Percentiles rank a stretch among this genome's conserved stretches.
phyloP scores from a whole-genome alignment of 371 early-diverging fungal genomes.

The Synchytrium microbalum region DNA sequence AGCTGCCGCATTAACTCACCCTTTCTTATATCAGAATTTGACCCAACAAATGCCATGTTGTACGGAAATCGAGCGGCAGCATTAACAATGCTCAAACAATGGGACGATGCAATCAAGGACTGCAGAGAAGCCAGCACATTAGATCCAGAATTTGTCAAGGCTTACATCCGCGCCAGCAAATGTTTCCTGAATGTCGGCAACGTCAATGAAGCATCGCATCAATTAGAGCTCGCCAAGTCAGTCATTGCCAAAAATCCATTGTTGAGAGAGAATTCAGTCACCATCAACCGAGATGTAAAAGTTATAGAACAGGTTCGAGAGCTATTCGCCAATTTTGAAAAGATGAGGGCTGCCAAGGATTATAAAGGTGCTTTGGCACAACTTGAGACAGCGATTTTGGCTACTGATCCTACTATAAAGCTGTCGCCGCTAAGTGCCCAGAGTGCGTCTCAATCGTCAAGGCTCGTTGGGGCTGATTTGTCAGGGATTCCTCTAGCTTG shows the following conservation, averaged over 20 bases:
- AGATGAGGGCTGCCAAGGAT: slow-evolving; percentile 36
- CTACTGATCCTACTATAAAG: slow-evolving; percentile 40
- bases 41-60: slow-evolving; percentile 56
- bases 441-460: slow-evolving; percentile 4
- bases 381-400: slow-evolving; percentile 53
- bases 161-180: slow-evolving; percentile 62
- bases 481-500: slow-evolving; percentile 54
- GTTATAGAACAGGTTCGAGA: slow-evolving; percentile 5
- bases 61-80: slow-evolving; percentile 80
- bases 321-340: not conserved
- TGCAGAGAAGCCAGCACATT: slow-evolving; percentile 55
- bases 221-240: slow-evolving; percentile 9
- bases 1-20: not conserved
- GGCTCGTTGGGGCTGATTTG: slow-evolving; percentile 21
- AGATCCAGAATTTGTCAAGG: slow-evolving; percentile 60
- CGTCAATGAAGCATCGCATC: slow-evolving; percentile 10
- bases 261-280: slow-evolving; percentile 6
- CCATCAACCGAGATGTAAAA: slow-evolving; percentile 10
- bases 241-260: not conserved
- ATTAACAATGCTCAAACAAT: slow-evolving; percentile 59
- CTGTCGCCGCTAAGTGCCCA: not conserved
- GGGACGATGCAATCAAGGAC: slow-evolving; percentile 58
- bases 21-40: slow-evolving; percentile 37
- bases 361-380: slow-evolving; percentile 53
- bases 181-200: slow-evolving; percentile 59